Evolutionary conservation across 257 asterid genomes (phyloP).

Genomic region (Marsdenia floribunda): DNA sequence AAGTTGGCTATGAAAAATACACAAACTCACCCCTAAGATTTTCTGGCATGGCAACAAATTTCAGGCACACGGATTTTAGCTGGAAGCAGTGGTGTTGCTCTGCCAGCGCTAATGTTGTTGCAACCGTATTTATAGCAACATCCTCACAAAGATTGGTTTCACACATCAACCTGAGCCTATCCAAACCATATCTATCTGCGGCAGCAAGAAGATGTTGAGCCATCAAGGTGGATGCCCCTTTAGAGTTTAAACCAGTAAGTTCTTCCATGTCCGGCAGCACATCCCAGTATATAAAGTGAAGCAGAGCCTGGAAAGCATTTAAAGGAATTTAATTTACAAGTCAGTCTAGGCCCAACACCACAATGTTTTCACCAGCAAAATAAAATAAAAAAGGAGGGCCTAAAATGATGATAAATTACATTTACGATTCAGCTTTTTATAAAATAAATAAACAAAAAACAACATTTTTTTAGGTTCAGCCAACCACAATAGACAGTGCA

Average conservation of each 20-base stretch:
- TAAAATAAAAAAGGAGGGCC: neutral
- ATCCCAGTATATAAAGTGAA: slow-evolving; percentile 92
- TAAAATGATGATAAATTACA: neutral
- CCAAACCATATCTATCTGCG: slow-evolving; percentile 87
- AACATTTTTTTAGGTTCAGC: neutral
- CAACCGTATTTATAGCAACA: slow-evolving; percentile 91
- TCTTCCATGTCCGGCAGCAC: slow-evolving; percentile 78
- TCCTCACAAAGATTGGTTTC: slow-evolving; percentile 76
- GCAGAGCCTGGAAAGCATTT: slow-evolving; percentile 50
- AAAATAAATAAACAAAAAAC: neutral
- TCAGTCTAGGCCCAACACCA: neutral
- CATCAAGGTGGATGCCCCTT: slow-evolving; percentile 90
- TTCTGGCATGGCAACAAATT: slow-evolving; percentile 73
- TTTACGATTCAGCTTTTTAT: neutral
- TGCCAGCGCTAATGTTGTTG: slow-evolving; percentile 92
- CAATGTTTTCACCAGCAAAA: neutral
- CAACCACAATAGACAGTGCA: neutral
- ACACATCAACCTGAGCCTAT: slow-evolving; percentile 83
- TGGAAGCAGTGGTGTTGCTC: slow-evolving; percentile 96
- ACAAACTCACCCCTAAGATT: slow-evolving; percentile 67
- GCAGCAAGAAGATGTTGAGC: slow-evolving; percentile 96
- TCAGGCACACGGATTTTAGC: slow-evolving; percentile 80
- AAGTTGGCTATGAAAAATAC: neutral
- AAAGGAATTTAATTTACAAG: neutral
- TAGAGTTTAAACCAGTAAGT: slow-evolving; percentile 75